Evolutionary conservation across 306 rosid species (phyloP), one percentile per base, ranked within the genome.

Genomic region (Fragaria nilgerrensis): DNA sequence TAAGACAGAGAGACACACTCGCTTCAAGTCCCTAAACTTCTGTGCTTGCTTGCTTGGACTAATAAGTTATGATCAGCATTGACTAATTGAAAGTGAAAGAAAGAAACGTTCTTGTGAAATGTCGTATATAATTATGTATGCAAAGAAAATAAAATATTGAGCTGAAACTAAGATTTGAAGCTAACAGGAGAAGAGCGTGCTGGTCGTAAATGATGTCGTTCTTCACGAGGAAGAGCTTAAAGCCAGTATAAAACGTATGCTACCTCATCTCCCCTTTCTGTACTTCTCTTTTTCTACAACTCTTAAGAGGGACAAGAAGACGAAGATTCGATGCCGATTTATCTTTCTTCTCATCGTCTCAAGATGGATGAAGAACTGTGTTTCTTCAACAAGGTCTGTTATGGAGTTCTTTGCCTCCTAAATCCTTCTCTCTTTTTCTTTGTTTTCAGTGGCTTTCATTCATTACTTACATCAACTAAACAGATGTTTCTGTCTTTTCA

Each of bases 191-290:
- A 77, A 47, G 47, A 67, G 77, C 76, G 73, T 68, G 75, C 19
- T 68, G 55, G 36, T 50, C 29, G 45, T 16, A 47, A 76, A 61
- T 76, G 70, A 36, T 3, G 29, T 66, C 64, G 32, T 67, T 47
- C 62, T 66, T 82, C 81, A 77, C 75, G 85, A 65, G 85, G 70
- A 34, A 68, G 50, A 77, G 48, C 72, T 66, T 22, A 29, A 65
- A 22, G 47, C 37, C 45, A 34, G 55, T 49, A 39, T 13, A 44
- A 8, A 56, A 73, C 77, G 68, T 58, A 58, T 49, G 2, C 19
- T 9, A 12, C 20, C 50, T 63, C 29, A 8, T 39, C 81, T 63
- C 27, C 56, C 73, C 20, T 45, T 39, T 37, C 7, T 37, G 7
- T 39, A 17, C 68, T 58, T 64, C 75, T 23, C 14, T 34, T 59